A percentile compares a stretch with the other conserved stretches of the same genome.
Evolutionary conservation across 768 basidiomycete genomes (phyloP).

Genomic region (Boletus sensibilis): DNA sequence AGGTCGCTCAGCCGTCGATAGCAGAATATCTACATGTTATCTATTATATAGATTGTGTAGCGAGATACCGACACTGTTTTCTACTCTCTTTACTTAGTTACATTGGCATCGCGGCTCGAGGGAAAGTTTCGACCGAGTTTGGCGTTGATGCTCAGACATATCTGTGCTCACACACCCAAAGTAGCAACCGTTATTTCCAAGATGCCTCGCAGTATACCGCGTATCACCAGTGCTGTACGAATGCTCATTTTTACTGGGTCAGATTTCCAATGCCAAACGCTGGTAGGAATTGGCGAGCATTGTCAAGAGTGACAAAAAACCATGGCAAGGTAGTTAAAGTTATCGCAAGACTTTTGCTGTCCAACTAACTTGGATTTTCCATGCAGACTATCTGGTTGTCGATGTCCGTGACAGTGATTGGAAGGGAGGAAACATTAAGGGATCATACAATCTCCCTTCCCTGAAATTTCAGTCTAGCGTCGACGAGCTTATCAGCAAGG

Average conservation of each 20-base stretch:
- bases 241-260: conserved; percentile 1
- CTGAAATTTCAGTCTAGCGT: conserved; percentile 54
- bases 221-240: conserved; percentile 23
- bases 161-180: conserved; percentile 1
- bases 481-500: conserved; percentile 55
- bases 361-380: not conserved
- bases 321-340: conserved; percentile 40
- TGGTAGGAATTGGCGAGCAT: conserved; percentile 65
- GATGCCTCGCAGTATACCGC: conserved; percentile 21
- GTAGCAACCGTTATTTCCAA: conserved; percentile 5
- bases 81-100: not conserved
- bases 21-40: conserved; percentile 6
- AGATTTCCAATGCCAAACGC: conserved; percentile 11
- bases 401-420: conserved; percentile 87
- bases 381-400: conserved; percentile 65
- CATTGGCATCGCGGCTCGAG: not conserved
- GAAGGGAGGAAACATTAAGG: conserved; percentile 74
- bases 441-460: conserved; percentile 62
- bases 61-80: conserved; percentile 6
- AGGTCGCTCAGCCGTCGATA: conserved; percentile 26
- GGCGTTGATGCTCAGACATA: conserved; percentile 8
- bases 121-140: not conserved
- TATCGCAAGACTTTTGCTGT: not conserved
- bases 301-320: conserved; percentile 62
- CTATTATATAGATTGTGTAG: conserved; percentile 8